Evolutionary conservation across 2,329 filamentous ascomycete species (phyloP), one percentile per base, ranked within the genome.

Genomic region (Karstenula rhodostoma): DNA sequence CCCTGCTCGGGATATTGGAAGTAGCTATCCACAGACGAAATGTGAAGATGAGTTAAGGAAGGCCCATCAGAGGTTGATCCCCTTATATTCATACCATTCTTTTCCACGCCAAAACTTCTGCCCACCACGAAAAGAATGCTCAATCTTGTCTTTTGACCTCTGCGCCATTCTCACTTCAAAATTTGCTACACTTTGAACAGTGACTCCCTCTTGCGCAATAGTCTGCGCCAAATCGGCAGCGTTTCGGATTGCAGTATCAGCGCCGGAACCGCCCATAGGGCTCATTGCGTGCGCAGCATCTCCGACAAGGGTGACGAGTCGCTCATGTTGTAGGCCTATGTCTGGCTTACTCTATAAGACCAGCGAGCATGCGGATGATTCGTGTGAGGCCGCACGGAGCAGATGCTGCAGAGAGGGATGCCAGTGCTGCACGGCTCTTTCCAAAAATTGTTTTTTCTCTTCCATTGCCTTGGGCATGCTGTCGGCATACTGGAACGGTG

Each of bases 241-340:
- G 54, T 76, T 72, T 35, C 68, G 67, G 51, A 79, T 62, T 15
- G 78, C 78, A 12, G 77, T 79, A 59, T 78, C 78, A 7, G 76
- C 77, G n/a, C 78, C 78, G 44, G 75, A 71, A 1, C 74, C 78
- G n/a, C 78, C 78, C 8, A 75, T 77, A 1, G 78, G 78, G 3
- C 75, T 74, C 77, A 79, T 79, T 5, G 70, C 68, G 64, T 79
- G 78, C 23, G 73, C 72, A 1, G 78, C 74, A 59, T 80, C 78
- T 15, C 78, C 78, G 43, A 80, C 67, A 4, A 79, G 58, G 1
- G 77, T 78, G 1, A 79, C 76, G n/a, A n/a, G n/a, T 40, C 70
- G 49, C 35, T 27, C 29, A 69, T 56, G 33, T 35, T 35, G 4
- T 35, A 35, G 33, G 4, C 70, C 66, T 6, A 79, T 69, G 6